A percentile compares a stretch with the other conserved stretches of the same genome.
Evolutionary conservation across 345 rosid genomes (phyloP).

Genomic region (Garcia nutans): DNA sequence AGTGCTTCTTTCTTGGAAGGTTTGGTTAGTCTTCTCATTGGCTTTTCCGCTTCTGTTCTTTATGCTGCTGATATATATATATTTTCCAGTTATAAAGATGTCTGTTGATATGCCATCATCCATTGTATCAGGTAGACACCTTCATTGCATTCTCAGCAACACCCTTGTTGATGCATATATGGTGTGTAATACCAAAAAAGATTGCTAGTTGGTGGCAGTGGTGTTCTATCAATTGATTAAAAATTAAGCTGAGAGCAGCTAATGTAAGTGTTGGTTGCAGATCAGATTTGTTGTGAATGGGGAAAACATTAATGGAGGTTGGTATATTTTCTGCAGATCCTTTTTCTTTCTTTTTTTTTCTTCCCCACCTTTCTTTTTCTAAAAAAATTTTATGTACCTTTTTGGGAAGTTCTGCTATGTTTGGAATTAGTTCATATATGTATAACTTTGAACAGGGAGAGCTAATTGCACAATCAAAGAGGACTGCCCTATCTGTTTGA

Average conservation of each 20-base stretch:
- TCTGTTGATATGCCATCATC: not conserved
- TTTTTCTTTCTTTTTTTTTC: conserved; percentile 10
- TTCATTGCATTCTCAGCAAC: conserved; percentile 2
- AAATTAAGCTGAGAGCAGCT: conserved; percentile 17
- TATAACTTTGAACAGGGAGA: no score
- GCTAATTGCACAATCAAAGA: no score
- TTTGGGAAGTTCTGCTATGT: no score
- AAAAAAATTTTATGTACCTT: no score
- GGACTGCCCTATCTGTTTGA: no score
- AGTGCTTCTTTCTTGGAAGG: no score
- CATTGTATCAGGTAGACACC: conserved; percentile 20
- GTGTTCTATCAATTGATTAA: not conserved
- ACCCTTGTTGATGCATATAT: conserved; percentile 4
- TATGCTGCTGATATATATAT: not conserved
- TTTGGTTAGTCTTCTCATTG: no score
- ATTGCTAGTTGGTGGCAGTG: conserved; percentile 1
- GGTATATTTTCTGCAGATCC: conserved; percentile 20
- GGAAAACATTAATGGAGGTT: conserved; percentile 23
- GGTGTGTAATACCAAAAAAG: conserved; percentile 4
- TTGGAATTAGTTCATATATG: no score
- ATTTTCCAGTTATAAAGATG: not conserved
- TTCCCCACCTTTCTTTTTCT: not conserved
- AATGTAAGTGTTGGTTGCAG: conserved; percentile 15
- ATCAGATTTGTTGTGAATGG: conserved; percentile 1
- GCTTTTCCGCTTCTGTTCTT: not conserved